These are phyloP conservation scores for Exophiala viscosa DNA, from an alignment of 2,329 filamentous ascomycete species.

Conservation along the genomic window DNA sequence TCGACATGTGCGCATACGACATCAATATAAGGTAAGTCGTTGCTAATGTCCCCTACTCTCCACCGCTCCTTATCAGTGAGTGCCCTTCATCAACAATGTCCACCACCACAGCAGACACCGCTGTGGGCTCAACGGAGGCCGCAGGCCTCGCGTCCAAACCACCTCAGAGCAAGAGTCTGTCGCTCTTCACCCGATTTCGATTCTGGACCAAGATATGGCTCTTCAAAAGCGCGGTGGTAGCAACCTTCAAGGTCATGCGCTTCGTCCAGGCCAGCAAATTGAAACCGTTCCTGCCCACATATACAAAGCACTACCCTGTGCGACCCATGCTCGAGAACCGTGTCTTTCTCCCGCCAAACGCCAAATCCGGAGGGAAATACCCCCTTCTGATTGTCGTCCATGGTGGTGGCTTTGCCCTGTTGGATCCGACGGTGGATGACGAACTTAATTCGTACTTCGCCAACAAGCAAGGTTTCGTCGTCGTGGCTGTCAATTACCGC, in stretches of 20 bases:
- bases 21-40: too few relatives aligned
- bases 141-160: neutral
- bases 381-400: slow-evolving; percentile 48
- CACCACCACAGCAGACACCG: neutral
- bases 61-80: too few relatives aligned
- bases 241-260: slow-evolving; percentile 15
- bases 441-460: slow-evolving; percentile 47
- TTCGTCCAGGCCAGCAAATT: slow-evolving; percentile 10
- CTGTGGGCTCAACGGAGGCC: neutral
- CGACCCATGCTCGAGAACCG: slow-evolving; percentile 29
- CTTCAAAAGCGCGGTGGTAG: slow-evolving; percentile 22
- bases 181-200: slow-evolving; percentile 1
- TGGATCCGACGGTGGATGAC: slow-evolving; percentile 45
- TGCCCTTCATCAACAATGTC: neutral
- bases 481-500: slow-evolving; percentile 49
- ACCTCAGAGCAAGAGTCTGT: neutral
- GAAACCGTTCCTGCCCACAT: slow-evolving; percentile 15
- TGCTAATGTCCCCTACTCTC: neutral
- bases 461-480: slow-evolving; percentile 39
- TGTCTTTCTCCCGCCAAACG: slow-evolving; percentile 42
- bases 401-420: slow-evolving; percentile 50
- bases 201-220: slow-evolving; percentile 28
- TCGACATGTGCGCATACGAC: too few relatives aligned
- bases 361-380: slow-evolving; percentile 19
- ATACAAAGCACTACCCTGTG: slow-evolving; percentile 31